Conservation (phyloP, 2,329 filamentous ascomycete species). For the Fusarium sp. region DNA sequence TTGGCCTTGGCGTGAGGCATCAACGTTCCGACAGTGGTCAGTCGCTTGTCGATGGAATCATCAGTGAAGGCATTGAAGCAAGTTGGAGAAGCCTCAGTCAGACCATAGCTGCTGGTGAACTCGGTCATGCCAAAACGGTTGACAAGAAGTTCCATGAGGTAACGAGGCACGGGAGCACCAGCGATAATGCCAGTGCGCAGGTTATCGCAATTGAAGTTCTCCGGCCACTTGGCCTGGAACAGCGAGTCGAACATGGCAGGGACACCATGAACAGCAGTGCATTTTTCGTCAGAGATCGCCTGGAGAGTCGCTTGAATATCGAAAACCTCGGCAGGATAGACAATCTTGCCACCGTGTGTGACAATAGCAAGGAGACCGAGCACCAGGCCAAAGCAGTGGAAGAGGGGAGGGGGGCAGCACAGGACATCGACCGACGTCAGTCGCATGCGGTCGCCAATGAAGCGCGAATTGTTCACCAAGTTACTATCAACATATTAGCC, state of each 20-base stretch:
- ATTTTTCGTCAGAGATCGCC: constrained; percentile 74
- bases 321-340: constrained; percentile 82
- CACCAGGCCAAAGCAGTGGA: constrained; percentile 88
- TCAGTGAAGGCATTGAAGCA: constrained; percentile 85
- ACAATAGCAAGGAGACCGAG: constrained; percentile 79
- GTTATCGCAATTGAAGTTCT: constrained; percentile 59
- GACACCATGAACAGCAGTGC: constrained; percentile 83
- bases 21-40: constrained; percentile 80
- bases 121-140: constrained; percentile 80
- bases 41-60: constrained; percentile 73
- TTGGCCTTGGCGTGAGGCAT: constrained; percentile 83
- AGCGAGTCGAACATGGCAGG: constrained; percentile 86
- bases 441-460: constrained; percentile 80
- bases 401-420: constrained; percentile 85
- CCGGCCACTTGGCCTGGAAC: constrained; percentile 59
- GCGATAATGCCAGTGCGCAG: constrained; percentile 84
- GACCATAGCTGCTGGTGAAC: constrained; percentile 77
- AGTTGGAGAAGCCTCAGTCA: constrained; percentile 84
- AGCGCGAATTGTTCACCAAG: constrained; percentile 74
- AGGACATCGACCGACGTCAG: constrained; percentile 75
- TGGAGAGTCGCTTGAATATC: constrained; percentile 74
- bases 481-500: constrained; percentile 55
- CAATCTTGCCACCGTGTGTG: constrained; percentile 80
- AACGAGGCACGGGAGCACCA: constrained; percentile 79
- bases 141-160: constrained; percentile 80